Base-by-base conservation (phyloP, 1,139 yeast genomes). In the Candida tetrigidarum region DNA sequence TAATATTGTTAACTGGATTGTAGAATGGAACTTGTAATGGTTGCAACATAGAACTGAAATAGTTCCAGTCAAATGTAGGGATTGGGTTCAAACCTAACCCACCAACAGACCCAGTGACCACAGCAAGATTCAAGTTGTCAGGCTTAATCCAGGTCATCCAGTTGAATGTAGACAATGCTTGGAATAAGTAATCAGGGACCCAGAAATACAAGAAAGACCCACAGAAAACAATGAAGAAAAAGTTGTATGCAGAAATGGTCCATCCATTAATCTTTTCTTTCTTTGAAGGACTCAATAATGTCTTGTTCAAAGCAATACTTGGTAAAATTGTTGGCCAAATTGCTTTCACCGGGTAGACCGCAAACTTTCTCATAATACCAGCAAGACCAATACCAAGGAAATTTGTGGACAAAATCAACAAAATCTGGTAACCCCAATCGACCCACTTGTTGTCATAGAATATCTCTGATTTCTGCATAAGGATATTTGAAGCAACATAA, bases 311-410 rank as follows among this genome's bases (percentile, higher is more conserved):
- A n/a, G 88, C 84, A 23, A 83, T 58, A 4, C 80, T 72, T 16
- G 84, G 84, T 50, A 81, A 59, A 34, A 71, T 58, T 11, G 78
- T 68, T 46, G 86, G 86, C 84, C 86, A 83, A 45, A 81, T 58
- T 37, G 81, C 69, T 44, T 71, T 69, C 14, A 71, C 64, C n/a
- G 88, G 87, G 55, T 82, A 82, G 14, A 84, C 72, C 11, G 78
- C 74, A 51, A 83, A 72, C 45, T 72, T 73, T 54, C 87, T 71
- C 62, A 81, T 62, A 19, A 84, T 55, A 48, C 89, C 87, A 30
- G 87, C 84, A 55, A 81, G 71, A 2, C 86, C 85, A 52, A 82
- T 76, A 26, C 90, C 89, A 57, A 84, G 59, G 50, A 75, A 76
- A 57, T 83, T 84, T 4, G 85, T 74, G 3, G 84, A 69, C 35